Evolutionary conservation across 2,329 filamentous ascomycete genomes (phyloP).

Genomic region (Colletotrichum sp.): DNA sequence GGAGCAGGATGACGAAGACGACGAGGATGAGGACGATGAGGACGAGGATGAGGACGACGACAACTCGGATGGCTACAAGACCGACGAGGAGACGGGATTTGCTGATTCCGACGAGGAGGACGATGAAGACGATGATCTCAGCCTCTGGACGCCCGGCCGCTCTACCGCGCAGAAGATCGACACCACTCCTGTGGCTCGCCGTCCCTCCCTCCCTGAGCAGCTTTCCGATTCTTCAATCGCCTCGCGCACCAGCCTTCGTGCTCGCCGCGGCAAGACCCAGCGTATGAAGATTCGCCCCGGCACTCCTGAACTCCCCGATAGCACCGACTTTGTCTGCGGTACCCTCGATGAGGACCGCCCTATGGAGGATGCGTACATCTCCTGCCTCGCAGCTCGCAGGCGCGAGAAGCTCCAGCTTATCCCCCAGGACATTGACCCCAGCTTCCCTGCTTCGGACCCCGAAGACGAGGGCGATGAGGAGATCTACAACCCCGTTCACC

Average conservation of each 20-base stretch:
- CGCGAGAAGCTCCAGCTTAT: slow-evolving; percentile 81
- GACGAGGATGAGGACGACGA: slow-evolving; percentile 60
- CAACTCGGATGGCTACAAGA: slow-evolving; percentile 73
- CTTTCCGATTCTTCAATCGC: slow-evolving; percentile 68
- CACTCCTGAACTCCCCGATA: slow-evolving; percentile 89
- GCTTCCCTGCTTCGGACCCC: slow-evolving; percentile 92
- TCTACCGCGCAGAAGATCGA: slow-evolving; percentile 42
- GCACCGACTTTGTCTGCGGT: slow-evolving; percentile 98
- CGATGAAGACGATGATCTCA: slow-evolving; percentile 69
- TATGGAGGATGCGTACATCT: slow-evolving; percentile 91
- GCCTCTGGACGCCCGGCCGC: slow-evolving; percentile 59
- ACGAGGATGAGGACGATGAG: slow-evolving; percentile 54
- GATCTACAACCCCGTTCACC: slow-evolving; percentile 58
- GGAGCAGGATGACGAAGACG: slow-evolving; percentile 58
- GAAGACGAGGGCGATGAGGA: slow-evolving; percentile 85
- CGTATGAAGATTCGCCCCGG: slow-evolving; percentile 65
- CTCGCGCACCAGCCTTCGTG: slow-evolving; percentile 42
- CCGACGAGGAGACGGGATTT: slow-evolving; percentile 72
- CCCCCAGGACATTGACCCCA: slow-evolving; percentile 97
- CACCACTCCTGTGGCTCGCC: slow-evolving; percentile 40
- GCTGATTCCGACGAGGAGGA: slow-evolving; percentile 73
- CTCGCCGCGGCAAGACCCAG: slow-evolving; percentile 34
- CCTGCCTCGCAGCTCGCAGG: slow-evolving; percentile 80
- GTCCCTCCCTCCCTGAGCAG: slow-evolving; percentile 44
- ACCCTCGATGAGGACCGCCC: slow-evolving; percentile 95